These are phyloP conservation scores for Hansenula anomala DNA, from an alignment of 1,139 yeast genomes.

Conservation along the genomic window DNA sequence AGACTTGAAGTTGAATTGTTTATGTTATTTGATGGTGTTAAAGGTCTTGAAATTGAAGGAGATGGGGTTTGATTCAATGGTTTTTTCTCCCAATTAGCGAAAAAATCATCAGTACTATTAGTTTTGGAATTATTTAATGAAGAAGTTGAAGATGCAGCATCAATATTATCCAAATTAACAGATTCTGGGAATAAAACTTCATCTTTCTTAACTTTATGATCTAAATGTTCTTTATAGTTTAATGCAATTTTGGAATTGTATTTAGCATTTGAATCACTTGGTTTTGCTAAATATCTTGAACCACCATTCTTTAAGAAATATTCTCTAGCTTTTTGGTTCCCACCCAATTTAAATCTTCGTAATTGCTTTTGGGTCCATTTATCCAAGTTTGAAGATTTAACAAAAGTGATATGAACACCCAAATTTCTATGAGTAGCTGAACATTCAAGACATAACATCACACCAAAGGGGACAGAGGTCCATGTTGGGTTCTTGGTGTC, in stretches of 20 bases:
- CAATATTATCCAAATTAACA: conserved; percentile 56
- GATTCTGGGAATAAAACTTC: conserved; percentile 62
- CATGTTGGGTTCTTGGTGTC: conserved; percentile 93
- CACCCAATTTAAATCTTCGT: conserved; percentile 89
- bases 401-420: conserved; percentile 95
- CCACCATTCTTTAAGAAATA: conserved; percentile 85
- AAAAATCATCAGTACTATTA: conserved; percentile 70
- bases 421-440: conserved; percentile 95
- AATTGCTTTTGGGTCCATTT: conserved; percentile 88
- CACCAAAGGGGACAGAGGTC: conserved; percentile 97
- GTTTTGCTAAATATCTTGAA: conserved; percentile 51
- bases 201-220: conserved; percentile 62
- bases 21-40: conserved; percentile 19
- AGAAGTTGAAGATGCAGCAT: conserved; percentile 31
- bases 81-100: conserved; percentile 79
- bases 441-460: conserved; percentile 88
- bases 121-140: conserved; percentile 39
- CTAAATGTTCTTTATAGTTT: conserved; percentile 75
- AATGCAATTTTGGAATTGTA: conserved; percentile 77
- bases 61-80: conserved; percentile 22
- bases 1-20: conserved; percentile 15
- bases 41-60: conserved; percentile 28
- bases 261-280: conserved; percentile 66
- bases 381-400: conserved; percentile 87
- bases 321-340: conserved; percentile 81